Conservation (phyloP, 805 yeast species). For the Kodamaea jinghongensis region DNA sequence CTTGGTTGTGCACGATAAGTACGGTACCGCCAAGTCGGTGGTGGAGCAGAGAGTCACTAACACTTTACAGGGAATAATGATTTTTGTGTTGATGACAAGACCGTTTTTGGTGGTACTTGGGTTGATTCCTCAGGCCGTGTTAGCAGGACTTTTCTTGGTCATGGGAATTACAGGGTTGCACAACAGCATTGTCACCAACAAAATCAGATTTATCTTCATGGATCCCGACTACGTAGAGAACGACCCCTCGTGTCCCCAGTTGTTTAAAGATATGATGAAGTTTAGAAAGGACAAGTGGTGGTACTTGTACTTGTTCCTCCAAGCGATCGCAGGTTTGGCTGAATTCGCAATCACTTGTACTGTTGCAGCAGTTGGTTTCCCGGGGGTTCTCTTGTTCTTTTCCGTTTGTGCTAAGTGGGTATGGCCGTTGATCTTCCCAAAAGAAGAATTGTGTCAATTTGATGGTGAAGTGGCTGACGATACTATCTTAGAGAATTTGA, state of each 20-base stretch:
- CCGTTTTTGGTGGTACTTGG: slow-evolving; percentile 82
- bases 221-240: slow-evolving; percentile 45
- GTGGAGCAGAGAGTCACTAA: slow-evolving; percentile 91
- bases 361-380: slow-evolving; percentile 91
- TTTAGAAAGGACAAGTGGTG: slow-evolving; percentile 46
- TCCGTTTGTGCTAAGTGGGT: slow-evolving; percentile 56
- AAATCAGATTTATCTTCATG: slow-evolving; percentile 59
- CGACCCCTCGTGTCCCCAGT: slow-evolving; percentile 37
- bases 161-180: slow-evolving; percentile 86
- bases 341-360: slow-evolving; percentile 88
- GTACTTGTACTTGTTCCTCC: slow-evolving; percentile 52
- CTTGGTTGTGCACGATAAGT: slow-evolving; percentile 52
- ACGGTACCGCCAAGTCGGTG: slow-evolving; percentile 48
- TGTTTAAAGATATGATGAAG: slow-evolving; percentile 28
- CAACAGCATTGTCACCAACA: slow-evolving; percentile 59
- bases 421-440: slow-evolving; percentile 63
- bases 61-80: slow-evolving; percentile 77
- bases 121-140: slow-evolving; percentile 85
- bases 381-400: slow-evolving; percentile 75
- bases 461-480: slow-evolving; percentile 67
- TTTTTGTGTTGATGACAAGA: slow-evolving; percentile 83
- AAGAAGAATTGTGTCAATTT: slow-evolving; percentile 55
- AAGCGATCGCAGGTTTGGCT: slow-evolving; percentile 65
- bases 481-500: slow-evolving; percentile 48
- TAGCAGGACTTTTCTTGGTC: slow-evolving; percentile 88